Base-by-base conservation (phyloP, 768 basidiomycete species). In the Ramaria sp. region DNA sequence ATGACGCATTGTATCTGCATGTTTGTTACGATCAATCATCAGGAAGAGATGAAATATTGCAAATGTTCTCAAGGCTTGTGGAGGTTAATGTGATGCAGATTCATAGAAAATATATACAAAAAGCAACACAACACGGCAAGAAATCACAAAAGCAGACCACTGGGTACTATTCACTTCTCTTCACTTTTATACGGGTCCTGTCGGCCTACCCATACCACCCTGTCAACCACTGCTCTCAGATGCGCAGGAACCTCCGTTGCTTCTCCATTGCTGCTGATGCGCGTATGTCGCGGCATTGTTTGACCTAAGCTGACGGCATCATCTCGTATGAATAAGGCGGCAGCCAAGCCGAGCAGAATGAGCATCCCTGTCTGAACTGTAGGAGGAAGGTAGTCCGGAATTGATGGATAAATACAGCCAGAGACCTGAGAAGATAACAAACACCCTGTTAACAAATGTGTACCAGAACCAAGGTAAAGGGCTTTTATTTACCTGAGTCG, bases 361-460 rank as follows among this genome's bases (percentile, higher is more conserved):
- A 57, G 46, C 20, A 57, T 20, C 11, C 24, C 43, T 12, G 55
- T 57, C 31, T 57, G 55, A 20, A 57, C 17, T 24, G 47, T 24
- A 13, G 55, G 37, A 22, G 48, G 34, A 19, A 57, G n/a, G 47
- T 57, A 57, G 27, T 49, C 55, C 15, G 55, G 37, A 11, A 57
- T 38, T 3, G 30, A n/a, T 1, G 55, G 55, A 13, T 48, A 57
- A 17, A 57, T 33, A 17, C 55, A 57, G 20, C 37, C 42, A 20
- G 45, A 33, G 11, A 47, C 55, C 27, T 47, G 24, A 2, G 7
- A 43, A 19, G 20, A 19, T 19, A 10, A 43, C 2, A 2, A 27
- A 27, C 2, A 2, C 2, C 5, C 7, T 19, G 20, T 43, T 43
- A 43, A 43, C n/a, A 37, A 37, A 3, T 37, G 33, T 34, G 34